Evolutionary conservation across 2,329 filamentous ascomycete species (phyloP).

Genomic region (Diaporthe nobilis): DNA sequence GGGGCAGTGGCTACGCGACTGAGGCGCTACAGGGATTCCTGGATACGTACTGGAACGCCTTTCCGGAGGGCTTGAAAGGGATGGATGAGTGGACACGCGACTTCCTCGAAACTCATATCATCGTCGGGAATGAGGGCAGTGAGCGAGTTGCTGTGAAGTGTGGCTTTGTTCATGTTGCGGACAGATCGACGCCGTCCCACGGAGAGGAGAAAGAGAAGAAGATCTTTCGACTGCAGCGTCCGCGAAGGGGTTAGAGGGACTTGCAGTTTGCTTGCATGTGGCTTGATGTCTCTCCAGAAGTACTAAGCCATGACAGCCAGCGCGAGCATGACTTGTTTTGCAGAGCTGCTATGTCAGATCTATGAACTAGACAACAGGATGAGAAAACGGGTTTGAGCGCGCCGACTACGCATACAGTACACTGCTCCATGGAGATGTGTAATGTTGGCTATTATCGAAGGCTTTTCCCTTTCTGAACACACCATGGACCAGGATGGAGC

Average conservation of each 20-base stretch:
- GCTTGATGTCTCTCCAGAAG: background rate
- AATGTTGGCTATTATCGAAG: no score
- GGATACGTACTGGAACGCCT: constrained; percentile 9
- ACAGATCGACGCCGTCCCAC: constrained; percentile 20
- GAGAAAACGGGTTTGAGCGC: no score
- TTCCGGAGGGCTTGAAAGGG: constrained; percentile 1
- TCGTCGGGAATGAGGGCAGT: constrained; percentile 22
- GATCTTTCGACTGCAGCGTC: constrained; percentile 21
- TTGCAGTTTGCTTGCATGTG: background rate
- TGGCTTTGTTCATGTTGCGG: constrained; percentile 23
- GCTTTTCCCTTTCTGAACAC: no score
- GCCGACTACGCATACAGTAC: no score
- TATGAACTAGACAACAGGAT: background rate
- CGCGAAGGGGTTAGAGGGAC: background rate
- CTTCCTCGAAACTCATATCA: constrained; percentile 20
- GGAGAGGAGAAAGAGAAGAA: constrained; percentile 22
- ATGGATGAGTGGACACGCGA: constrained; percentile 3
- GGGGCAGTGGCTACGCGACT: constrained; percentile 13
- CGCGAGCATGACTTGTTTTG: no score
- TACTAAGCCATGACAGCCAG: background rate
- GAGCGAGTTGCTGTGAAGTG: constrained; percentile 28
- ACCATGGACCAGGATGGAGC: no score
- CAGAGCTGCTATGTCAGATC: background rate
- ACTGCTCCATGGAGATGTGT: no score
- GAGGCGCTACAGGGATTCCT: constrained; percentile 26